These are phyloP conservation scores for Haberlea rhodopensis DNA, from an alignment of 257 asterid species.

Conservation along the genomic window DNA sequence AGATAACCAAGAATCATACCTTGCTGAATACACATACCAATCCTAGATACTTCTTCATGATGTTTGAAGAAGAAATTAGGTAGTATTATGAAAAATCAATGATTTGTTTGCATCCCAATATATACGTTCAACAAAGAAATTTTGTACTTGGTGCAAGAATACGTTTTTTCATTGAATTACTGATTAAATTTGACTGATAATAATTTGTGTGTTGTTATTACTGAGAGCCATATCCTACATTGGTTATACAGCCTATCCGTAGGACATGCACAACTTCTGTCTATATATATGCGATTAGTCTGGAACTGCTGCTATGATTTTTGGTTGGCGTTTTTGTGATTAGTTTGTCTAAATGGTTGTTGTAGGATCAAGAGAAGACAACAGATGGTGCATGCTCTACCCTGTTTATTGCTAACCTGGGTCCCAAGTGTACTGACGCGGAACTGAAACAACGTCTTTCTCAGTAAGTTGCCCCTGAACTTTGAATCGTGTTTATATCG, in stretches of 20 bases:
- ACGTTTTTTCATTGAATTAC: too few species aligned
- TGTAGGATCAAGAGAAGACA: conserved; percentile 63
- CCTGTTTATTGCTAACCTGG: conserved; percentile 89
- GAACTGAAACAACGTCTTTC: conserved; percentile 77
- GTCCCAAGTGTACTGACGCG: conserved; percentile 88
- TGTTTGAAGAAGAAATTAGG: too few species aligned
- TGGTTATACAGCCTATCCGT: neutral
- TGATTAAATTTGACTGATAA: too few species aligned
- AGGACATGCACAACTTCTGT: neutral
- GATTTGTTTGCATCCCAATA: too few species aligned
- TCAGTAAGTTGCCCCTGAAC: conserved; percentile 51
- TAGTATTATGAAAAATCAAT: too few species aligned
- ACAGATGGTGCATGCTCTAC: conserved; percentile 84
- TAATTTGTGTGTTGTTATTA: too few species aligned
- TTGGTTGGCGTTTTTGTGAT: conserved; percentile 11
- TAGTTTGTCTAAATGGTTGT: conserved; percentile 26
- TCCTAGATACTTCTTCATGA: too few species aligned
- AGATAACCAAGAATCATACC: too few species aligned
- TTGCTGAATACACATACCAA: too few species aligned
- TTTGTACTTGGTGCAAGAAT: too few species aligned
- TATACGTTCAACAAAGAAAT: neutral
- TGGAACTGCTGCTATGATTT: neutral
- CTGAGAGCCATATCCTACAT: neutral
- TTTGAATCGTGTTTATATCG: neutral
- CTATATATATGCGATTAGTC: neutral